Conservation (phyloP, 768 basidiomycete species). For the Cubamyces lactineus region DNA sequence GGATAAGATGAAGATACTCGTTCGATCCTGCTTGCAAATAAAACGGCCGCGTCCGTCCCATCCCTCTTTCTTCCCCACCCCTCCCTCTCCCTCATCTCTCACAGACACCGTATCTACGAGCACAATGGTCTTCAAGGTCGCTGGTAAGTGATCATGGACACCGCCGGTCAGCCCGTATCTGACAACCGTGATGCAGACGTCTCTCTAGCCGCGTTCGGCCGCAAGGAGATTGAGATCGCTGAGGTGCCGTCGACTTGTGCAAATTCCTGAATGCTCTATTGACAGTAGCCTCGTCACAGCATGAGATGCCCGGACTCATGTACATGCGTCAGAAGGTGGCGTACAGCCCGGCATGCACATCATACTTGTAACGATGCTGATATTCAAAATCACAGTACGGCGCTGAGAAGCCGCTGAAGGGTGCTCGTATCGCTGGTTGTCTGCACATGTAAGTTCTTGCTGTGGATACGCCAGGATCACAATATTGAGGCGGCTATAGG, state of each 20-base stretch:
- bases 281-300: conserved; percentile 44
- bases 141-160: conserved; percentile 53
- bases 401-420: conserved; percentile 82
- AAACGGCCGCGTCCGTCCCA: conserved; percentile 25
- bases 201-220: conserved; percentile 98
- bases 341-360: conserved; percentile 17
- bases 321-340: conserved; percentile 84
- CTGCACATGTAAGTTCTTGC: conserved; percentile 80
- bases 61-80: conserved; percentile 26
- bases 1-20: conserved; percentile 26
- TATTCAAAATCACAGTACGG: conserved; percentile 58
- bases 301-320: conserved; percentile 97
- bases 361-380: not conserved
- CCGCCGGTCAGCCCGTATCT: no score
- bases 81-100: conserved; percentile 34
- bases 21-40: conserved; percentile 25
- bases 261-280: conserved; percentile 9
- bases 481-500: conserved; percentile 50
- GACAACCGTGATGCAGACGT: conserved; percentile 54
- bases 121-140: conserved; percentile 87
- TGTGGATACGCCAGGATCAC: conserved; percentile 4
- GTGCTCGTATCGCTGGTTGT: conserved; percentile 96
- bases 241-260: conserved; percentile 62
- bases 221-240: conserved; percentile 99
- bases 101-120: conserved; percentile 19